Evolutionary conservation across 306 rosid genomes (phyloP).

Genomic region (Vicia faba): DNA sequence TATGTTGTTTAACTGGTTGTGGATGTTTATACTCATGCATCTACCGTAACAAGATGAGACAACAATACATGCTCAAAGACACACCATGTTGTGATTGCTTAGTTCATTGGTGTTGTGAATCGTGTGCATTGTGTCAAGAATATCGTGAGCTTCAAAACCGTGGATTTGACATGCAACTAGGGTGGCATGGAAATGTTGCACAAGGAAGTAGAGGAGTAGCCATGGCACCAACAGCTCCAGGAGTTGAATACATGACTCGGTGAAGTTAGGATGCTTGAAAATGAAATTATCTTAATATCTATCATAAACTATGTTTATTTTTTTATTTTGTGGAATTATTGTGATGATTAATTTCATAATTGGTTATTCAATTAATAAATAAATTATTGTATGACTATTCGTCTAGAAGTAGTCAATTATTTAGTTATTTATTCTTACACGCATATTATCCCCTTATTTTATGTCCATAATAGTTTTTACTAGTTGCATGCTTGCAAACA

Average conservation of each 20-base stretch:
- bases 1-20: slow-evolving; percentile 41
- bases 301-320: too few species aligned
- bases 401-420: too few species aligned
- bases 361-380: too few species aligned
- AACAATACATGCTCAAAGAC: slow-evolving; percentile 42
- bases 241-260: slow-evolving; percentile 2
- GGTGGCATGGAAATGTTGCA: slow-evolving; percentile 13
- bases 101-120: slow-evolving; percentile 61
- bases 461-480: too few species aligned
- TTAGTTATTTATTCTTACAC: too few species aligned
- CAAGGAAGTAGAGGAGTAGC: slow-evolving; percentile 1
- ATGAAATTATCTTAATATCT: too few species aligned
- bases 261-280: background rate
- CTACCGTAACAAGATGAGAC: slow-evolving; percentile 64
- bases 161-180: slow-evolving; percentile 58
- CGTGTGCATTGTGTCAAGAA: slow-evolving; percentile 74
- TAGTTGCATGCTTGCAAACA: too few species aligned
- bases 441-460: too few species aligned
- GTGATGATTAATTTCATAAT: too few species aligned
- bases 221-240: slow-evolving; percentile 15
- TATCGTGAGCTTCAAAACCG: slow-evolving; percentile 72
- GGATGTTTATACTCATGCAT: slow-evolving; percentile 57
- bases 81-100: slow-evolving; percentile 57
- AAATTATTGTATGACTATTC: too few species aligned
- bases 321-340: too few species aligned